A percentile compares a stretch with the other conserved stretches of the same genome.
Evolutionary conservation across 805 yeast genomes (phyloP).

Genomic region (Nakazawaea ambrosiae): DNA sequence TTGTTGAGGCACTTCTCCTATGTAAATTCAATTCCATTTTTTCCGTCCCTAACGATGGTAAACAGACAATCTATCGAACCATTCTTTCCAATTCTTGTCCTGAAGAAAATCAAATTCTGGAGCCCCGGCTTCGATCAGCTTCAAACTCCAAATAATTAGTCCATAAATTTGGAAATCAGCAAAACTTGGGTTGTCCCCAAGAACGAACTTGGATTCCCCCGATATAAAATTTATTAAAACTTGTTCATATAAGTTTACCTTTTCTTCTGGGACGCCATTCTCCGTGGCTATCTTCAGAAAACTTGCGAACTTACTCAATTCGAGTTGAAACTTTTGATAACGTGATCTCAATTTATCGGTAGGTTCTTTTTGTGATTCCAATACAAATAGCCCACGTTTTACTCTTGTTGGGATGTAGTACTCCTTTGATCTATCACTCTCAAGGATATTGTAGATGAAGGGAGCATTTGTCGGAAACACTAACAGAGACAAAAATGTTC

Average conservation of each 20-base stretch:
- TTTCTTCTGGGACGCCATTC: not conserved
- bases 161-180: not conserved
- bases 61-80: not conserved
- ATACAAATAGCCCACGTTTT: not conserved
- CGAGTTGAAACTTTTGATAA: not conserved
- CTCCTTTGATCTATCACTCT: not conserved
- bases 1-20: too few species aligned
- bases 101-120: not conserved
- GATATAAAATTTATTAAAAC: too few species aligned
- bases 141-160: not conserved
- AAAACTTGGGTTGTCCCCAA: conserved; percentile 1
- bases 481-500: not conserved
- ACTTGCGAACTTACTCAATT: not conserved
- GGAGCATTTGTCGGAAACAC: not conserved
- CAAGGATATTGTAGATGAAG: not conserved
- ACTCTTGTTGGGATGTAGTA: not conserved
- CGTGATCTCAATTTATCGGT: not conserved
- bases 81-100: not conserved
- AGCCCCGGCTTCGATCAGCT: conserved; percentile 1
- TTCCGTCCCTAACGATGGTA: too few species aligned
- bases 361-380: not conserved
- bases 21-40: too few species aligned
- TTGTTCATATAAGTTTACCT: not conserved
- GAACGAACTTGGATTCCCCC: not conserved
- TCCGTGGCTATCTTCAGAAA: not conserved